Percentiles rank a stretch among this genome's conserved stretches.
Evolutionary conservation across 306 rosid genomes (phyloP).

Genomic region (Medicago truncatula): MtrunA17r5.0-ANR NC_053049.1:44999501-45000000

Average conservation of each 20-base stretch:
- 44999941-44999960: conserved; percentile 81
- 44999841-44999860: conserved; percentile 60
- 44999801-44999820: conserved; percentile 86
- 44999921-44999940: conserved; percentile 89
- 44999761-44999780: not conserved
- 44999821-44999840: conserved; percentile 83
- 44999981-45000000: conserved; percentile 93
- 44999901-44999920: conserved; percentile 83
- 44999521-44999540: not conserved
- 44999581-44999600: not conserved
- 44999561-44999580: not conserved
- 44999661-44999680: conserved; percentile 3
- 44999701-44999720: conserved; percentile 12
- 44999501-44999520: not conserved
- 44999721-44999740: conserved; percentile 10
- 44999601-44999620: not conserved
- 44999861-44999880: conserved; percentile 73
- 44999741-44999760: conserved; percentile 1
- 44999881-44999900: conserved; percentile 73
- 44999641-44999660: conserved; percentile 26
- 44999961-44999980: conserved; percentile 83
- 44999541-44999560: too few relatives aligned
- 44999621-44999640: not conserved
- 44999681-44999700: conserved; percentile 13
- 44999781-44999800: conserved; percentile 70